Percentiles rank a stretch among this genome's conserved stretches.
phyloP scores from a whole-genome alignment of 192 early-diverging fungal species.

The Rhizoclosmatium sp. region DNA sequence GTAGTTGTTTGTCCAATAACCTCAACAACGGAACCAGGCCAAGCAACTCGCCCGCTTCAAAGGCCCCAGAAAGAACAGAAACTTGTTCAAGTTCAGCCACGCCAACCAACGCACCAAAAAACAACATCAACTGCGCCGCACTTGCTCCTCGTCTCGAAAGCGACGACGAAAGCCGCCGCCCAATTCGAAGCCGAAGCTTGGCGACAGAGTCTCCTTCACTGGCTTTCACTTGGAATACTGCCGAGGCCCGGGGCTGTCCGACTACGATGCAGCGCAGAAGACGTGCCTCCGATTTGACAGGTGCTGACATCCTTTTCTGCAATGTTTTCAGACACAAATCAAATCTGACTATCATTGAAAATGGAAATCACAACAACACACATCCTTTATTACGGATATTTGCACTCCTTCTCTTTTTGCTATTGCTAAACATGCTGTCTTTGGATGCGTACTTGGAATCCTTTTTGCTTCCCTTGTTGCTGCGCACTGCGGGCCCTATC shows the following conservation, averaged over 20 bases:
- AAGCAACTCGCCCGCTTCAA: not conserved
- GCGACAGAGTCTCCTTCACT: not conserved
- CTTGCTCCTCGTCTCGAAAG: not conserved
- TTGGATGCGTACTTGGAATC: slow-evolving; percentile 20
- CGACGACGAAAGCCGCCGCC: not conserved
- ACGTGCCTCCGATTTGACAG: not conserved
- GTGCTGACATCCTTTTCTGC: not conserved
- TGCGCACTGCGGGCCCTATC: not conserved
- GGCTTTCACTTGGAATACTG: not conserved
- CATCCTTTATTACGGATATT: not conserved
- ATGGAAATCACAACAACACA: slow-evolving; percentile 1
- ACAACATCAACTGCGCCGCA: not conserved
- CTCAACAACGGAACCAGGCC: not conserved
- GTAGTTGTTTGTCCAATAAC: not conserved
- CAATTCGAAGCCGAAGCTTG: not conserved
- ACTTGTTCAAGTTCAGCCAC: not conserved
- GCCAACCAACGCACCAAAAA: not conserved
- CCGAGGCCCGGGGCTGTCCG: not conserved
- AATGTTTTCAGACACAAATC: not conserved
- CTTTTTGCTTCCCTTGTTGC: not conserved
- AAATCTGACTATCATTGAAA: not conserved
- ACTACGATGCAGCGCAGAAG: not conserved
- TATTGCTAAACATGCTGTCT: not conserved
- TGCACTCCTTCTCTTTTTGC: not conserved
- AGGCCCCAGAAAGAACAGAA: not conserved